Conservation (phyloP, 2,329 filamentous ascomycete species). For the Ascochyta clinopodiicola region DNA sequence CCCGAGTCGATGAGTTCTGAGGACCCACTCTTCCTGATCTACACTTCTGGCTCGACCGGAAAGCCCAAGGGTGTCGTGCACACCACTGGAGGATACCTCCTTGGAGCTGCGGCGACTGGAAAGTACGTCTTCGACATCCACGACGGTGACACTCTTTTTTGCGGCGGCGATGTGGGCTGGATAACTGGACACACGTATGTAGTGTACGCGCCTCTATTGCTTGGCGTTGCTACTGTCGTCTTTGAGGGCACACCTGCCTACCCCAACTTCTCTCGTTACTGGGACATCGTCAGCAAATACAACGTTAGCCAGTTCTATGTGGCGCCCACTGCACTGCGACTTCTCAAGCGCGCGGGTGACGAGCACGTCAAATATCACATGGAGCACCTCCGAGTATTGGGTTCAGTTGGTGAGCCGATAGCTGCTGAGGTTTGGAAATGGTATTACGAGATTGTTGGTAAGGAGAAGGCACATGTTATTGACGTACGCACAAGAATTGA, state of each 20-base stretch:
- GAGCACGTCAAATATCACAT: slow-evolving; percentile 89
- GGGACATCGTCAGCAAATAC: slow-evolving; percentile 97
- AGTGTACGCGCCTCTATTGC: slow-evolving; percentile 90
- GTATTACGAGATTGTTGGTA: slow-evolving; percentile 96
- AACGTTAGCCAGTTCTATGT: slow-evolving; percentile 98
- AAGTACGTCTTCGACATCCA: slow-evolving; percentile 99
- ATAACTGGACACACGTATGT: slow-evolving; percentile 99
- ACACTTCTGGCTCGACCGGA: slow-evolving; percentile 96
- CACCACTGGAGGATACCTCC: slow-evolving; percentile 92
- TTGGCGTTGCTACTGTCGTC: slow-evolving; percentile 93
- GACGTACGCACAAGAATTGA: slow-evolving; percentile 68
- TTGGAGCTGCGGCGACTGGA: slow-evolving; percentile 89
- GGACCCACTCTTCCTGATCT: slow-evolving; percentile 95
- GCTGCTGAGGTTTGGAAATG: slow-evolving; percentile 99
- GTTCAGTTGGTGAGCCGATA: slow-evolving; percentile 98
- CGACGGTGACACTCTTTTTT: slow-evolving; percentile 92
- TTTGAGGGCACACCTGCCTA: slow-evolving; percentile 98
- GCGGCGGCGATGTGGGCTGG: slow-evolving; percentile 97
- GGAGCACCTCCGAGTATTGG: slow-evolving; percentile 86
- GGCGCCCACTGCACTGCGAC: slow-evolving; percentile 87
- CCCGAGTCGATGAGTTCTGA: slow-evolving; percentile 91
- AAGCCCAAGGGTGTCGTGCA: slow-evolving; percentile 99
- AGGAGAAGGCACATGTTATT: slow-evolving; percentile 89
- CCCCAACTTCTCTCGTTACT: slow-evolving; percentile 97
- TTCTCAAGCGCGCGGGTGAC: slow-evolving; percentile 94